These are phyloP conservation scores for Mycena epipterygia DNA, from an alignment of 768 basidiomycete species.

Conservation along the genomic window DNA sequence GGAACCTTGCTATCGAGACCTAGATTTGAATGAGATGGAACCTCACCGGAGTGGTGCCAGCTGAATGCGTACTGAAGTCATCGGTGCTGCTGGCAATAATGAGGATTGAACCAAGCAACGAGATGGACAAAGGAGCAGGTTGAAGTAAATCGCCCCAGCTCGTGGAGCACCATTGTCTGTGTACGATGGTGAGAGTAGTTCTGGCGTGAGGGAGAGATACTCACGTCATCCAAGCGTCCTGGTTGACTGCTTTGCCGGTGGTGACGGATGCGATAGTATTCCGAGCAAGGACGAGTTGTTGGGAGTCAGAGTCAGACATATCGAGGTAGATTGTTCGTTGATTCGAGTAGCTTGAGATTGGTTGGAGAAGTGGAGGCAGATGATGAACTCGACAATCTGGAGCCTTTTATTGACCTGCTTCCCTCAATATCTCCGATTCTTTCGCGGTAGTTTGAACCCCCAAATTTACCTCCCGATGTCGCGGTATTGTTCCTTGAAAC, in stretches of 20 bases:
- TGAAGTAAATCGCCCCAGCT: conserved; percentile 10
- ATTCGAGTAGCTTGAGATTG: too few relatives aligned
- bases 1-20: conserved; percentile 6
- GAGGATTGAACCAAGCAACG: conserved; percentile 1
- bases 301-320: conserved; percentile 3
- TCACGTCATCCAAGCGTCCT: conserved; percentile 11
- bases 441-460: too few relatives aligned
- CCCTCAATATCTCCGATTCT: too few relatives aligned
- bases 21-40: neutral
- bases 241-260: neutral
- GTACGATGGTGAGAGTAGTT: neutral
- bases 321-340: too few relatives aligned
- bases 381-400: too few relatives aligned
- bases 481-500: too few relatives aligned
- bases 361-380: too few relatives aligned
- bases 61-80: neutral
- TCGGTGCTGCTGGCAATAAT: conserved; percentile 15
- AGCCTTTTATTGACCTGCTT: too few relatives aligned
- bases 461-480: too few relatives aligned
- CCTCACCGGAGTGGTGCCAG: neutral
- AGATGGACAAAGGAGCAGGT: conserved; percentile 6
- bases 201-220: neutral
- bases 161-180: conserved; percentile 8
- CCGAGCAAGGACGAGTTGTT: neutral
- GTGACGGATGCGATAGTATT: neutral